Conservation (phyloP, 1,139 yeast genomes). For the Diutina ranongensis region DNA sequence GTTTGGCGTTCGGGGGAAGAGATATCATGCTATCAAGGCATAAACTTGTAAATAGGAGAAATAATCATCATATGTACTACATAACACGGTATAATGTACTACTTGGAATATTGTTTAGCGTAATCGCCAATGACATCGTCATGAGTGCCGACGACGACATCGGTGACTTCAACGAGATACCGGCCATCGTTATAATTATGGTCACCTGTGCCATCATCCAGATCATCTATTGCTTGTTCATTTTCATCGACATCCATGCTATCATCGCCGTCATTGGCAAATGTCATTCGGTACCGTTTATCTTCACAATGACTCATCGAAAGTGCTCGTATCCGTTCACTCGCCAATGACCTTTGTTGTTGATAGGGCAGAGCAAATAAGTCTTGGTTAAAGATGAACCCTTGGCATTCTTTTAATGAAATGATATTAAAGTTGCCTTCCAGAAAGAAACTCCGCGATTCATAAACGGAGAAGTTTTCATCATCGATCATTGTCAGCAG, state of each 20-base stretch:
- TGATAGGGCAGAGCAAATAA: constrained; percentile 58
- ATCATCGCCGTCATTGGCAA: constrained; percentile 7
- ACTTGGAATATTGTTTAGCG: background rate
- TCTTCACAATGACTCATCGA: background rate
- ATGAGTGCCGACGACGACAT: constrained; percentile 35
- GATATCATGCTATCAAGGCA: constrained; percentile 70
- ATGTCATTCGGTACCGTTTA: constrained; percentile 5
- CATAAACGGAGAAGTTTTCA: constrained; percentile 51
- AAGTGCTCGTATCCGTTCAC: constrained; percentile 21
- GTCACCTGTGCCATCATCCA: constrained; percentile 9
- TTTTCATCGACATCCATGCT: background rate
- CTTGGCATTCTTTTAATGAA: constrained; percentile 55
- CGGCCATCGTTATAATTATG: constrained; percentile 18
- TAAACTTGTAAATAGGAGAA: constrained; percentile 16
- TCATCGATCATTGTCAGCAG: constrained; percentile 50
- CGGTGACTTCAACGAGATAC: constrained; percentile 41
- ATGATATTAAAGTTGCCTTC: constrained; percentile 26
- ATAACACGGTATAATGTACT: too few relatives aligned
- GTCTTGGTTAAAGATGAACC: constrained; percentile 66
- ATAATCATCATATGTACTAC: too few relatives aligned
- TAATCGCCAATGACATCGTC: constrained; percentile 7
- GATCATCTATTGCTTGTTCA: too few relatives aligned
- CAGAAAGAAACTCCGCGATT: constrained; percentile 22
- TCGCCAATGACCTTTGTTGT: constrained; percentile 38
- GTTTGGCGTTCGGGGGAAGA: constrained; percentile 90